Evolutionary conservation across 106 monocot genomes (phyloP).

Genomic region (Phalaenopsis aphrodite): DNA sequence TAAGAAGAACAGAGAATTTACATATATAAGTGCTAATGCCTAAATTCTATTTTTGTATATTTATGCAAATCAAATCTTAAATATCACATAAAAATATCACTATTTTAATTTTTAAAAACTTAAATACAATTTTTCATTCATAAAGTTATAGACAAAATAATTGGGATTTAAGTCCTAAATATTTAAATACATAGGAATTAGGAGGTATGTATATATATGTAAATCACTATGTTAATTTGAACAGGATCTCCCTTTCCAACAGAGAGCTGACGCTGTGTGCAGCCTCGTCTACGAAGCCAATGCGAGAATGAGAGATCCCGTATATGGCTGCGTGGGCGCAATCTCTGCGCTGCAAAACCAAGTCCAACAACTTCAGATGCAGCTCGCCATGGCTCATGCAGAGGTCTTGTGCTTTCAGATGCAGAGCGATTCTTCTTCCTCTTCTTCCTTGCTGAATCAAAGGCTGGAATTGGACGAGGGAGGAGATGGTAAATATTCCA

Average conservation of each 20-base stretch:
- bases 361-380: conserved; percentile 86
- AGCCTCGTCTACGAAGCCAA: conserved; percentile 91
- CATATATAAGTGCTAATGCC: too few species aligned
- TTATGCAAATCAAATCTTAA: too few species aligned
- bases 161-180: too few species aligned
- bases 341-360: conserved; percentile 82
- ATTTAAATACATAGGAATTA: too few species aligned
- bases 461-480: conserved; percentile 15
- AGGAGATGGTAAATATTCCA: not conserved
- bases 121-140: too few species aligned
- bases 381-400: conserved; percentile 76
- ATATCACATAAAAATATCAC: too few species aligned
- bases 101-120: too few species aligned
- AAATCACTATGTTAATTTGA: not conserved
- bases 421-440: conserved; percentile 40
- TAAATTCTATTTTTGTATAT: too few species aligned
- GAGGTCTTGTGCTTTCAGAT: conserved; percentile 78
- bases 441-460: conserved; percentile 6
- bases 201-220: too few species aligned
- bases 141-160: too few species aligned
- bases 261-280: conserved; percentile 80
- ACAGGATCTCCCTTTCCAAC: conserved; percentile 74
- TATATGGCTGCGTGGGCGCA: conserved; percentile 83
- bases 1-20: too few species aligned
- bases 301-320: conserved; percentile 74